Percentiles rank a stretch among this genome's conserved stretches.
phyloP scores from a whole-genome alignment of 2,329 filamentous ascomycete genomes.

The Colletotrichum chrysophilum region DNA sequence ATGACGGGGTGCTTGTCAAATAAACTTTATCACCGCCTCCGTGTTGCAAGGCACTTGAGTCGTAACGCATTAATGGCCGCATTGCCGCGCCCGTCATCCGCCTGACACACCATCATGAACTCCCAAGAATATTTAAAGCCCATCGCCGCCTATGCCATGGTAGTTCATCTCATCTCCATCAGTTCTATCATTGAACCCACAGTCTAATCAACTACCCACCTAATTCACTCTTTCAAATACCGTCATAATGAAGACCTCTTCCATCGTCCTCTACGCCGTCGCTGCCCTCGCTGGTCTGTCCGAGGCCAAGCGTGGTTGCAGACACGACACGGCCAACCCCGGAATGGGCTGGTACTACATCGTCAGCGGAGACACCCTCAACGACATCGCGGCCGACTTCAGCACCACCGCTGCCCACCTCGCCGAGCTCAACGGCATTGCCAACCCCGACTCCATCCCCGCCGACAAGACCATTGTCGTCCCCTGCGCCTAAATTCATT shows the following conservation, averaged over 20 bases:
- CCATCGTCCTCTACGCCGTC: not conserved
- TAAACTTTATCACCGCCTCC: not conserved
- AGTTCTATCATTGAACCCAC: not conserved
- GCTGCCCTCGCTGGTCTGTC: not conserved
- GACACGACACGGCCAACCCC: not conserved
- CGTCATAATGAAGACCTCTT: not conserved
- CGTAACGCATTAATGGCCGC: not conserved
- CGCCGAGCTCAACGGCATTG: not conserved
- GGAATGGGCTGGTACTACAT: not conserved
- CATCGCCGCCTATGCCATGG: not conserved
- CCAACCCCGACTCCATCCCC: not conserved
- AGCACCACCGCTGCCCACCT: not conserved
- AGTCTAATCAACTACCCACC: not conserved
- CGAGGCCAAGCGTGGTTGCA: not conserved
- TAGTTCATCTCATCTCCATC: not conserved
- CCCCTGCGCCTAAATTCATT: not conserved
- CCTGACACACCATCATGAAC: not conserved
- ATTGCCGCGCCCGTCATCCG: not conserved
- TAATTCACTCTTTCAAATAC: not conserved
- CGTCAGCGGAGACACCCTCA: not conserved
- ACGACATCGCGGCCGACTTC: not conserved
- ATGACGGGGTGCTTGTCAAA: not conserved
- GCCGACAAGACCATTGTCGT: constrained; percentile 24
- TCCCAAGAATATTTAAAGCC: not conserved
- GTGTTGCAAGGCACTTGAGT: not conserved